These are phyloP conservation scores for Amoebophrya sp. DNA, from an alignment of 169 alveolate genomes.

Conservation along the genomic window DNA sequence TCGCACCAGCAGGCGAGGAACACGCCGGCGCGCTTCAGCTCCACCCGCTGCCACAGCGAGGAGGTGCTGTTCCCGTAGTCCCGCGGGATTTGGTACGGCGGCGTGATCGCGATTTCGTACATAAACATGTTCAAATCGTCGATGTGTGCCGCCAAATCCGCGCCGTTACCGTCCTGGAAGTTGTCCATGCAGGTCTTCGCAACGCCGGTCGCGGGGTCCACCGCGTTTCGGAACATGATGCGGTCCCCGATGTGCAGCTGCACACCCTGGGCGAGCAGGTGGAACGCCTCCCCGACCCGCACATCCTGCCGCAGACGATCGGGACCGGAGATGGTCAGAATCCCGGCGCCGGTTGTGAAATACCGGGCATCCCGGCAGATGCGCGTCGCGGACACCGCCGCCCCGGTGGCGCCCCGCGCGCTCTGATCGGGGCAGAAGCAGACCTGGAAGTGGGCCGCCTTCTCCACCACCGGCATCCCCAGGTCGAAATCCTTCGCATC, in stretches of 20 bases:
- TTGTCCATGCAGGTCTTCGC: not conserved
- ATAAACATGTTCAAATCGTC: not conserved
- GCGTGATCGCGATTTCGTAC: not conserved
- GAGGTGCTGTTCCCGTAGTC: not conserved
- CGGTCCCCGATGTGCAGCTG: not conserved
- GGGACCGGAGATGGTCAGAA: not conserved
- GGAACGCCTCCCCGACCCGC: not conserved
- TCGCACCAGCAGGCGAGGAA: not conserved
- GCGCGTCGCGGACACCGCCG: not conserved
- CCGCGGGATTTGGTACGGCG: not conserved
- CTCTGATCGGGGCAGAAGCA: not conserved
- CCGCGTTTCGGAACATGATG: not conserved
- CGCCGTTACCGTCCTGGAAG: not conserved
- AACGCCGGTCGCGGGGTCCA: not conserved
- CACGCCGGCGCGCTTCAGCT: not conserved
- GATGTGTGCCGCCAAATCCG: not conserved
- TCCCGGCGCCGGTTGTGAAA: not conserved
- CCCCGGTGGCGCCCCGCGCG: not conserved
- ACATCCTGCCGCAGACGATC: not conserved
- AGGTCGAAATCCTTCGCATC: not conserved
- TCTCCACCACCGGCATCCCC: not conserved
- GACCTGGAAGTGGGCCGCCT: not conserved
- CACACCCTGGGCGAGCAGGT: not conserved
- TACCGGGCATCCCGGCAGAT: not conserved
- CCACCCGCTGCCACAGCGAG: not conserved